phyloP scores from a whole-genome alignment of 1,284 basidiomycete genomes.

The Fistulinella staudtii region DNA sequence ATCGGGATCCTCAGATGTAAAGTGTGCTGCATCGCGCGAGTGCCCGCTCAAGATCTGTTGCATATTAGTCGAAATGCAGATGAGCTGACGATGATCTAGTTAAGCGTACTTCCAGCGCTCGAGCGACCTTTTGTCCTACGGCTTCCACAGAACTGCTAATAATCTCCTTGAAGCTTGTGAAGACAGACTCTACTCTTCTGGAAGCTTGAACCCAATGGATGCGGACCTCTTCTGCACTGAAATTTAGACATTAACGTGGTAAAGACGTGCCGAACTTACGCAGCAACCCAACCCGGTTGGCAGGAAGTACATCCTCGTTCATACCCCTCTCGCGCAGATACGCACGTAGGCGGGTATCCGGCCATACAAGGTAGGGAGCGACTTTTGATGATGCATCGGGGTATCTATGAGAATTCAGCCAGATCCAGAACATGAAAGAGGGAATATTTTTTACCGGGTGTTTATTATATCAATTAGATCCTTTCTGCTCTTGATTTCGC shows the following conservation, averaged over 20 bases:
- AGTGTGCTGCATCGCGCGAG: constrained; percentile 16
- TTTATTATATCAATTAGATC: constrained; percentile 67
- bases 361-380: constrained; percentile 79
- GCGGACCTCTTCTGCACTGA: constrained; percentile 61
- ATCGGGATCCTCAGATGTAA: too few species aligned
- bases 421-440: neutral
- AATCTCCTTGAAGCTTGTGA: constrained; percentile 55
- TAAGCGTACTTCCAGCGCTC: constrained; percentile 34
- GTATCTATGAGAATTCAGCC: constrained; percentile 9
- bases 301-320: constrained; percentile 62
- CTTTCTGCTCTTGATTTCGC: constrained; percentile 64
- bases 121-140: constrained; percentile 63
- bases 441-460: constrained; percentile 47
- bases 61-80: neutral
- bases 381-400: constrained; percentile 35
- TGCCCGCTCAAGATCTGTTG: constrained; percentile 35
- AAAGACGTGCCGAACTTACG: constrained; percentile 41
- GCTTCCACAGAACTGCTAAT: constrained; percentile 61
- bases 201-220: constrained; percentile 70
- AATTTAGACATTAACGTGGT: constrained; percentile 2
- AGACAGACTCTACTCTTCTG: constrained; percentile 53
- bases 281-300: constrained; percentile 64
- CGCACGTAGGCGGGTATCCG: constrained; percentile 82
- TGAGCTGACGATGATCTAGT: too few species aligned
- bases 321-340: constrained; percentile 74